phyloP scores from a whole-genome alignment of 140 eudicot genomes.

The Senecio squalidus region DNA sequence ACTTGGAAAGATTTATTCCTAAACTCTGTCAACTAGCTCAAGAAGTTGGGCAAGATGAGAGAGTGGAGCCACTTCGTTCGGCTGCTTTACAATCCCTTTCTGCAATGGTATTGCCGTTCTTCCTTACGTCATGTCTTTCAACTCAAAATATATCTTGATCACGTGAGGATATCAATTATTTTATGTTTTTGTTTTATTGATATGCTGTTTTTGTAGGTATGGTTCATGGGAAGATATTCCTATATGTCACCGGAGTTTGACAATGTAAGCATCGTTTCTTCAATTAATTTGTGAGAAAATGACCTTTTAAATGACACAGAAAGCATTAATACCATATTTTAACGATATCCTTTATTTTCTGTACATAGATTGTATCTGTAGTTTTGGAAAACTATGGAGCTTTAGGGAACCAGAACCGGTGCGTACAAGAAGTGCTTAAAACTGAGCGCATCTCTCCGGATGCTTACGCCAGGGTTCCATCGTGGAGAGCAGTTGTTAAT shows the following conservation, averaged over 20 bases:
- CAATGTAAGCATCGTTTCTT: constrained; percentile 42
- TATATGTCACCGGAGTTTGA: constrained; percentile 68
- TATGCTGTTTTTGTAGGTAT: constrained; percentile 41
- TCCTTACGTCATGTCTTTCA: background rate
- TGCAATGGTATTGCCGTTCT: constrained; percentile 39
- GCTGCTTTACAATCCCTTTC: constrained; percentile 79
- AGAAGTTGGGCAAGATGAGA: constrained; percentile 62
- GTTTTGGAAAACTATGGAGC: constrained; percentile 66
- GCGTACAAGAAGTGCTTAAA: constrained; percentile 34
- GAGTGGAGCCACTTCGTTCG: constrained; percentile 47
- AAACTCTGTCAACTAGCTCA: constrained; percentile 71
- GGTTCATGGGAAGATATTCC: constrained; percentile 76
- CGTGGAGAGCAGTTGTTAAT: constrained; percentile 60
- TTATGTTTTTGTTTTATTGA: background rate
- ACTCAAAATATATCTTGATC: background rate
- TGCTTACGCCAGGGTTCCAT: constrained; percentile 43
- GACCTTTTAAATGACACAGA: background rate
- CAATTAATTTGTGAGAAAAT: constrained; percentile 1
- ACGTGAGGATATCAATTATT: background rate
- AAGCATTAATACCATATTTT: background rate
- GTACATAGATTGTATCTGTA: constrained; percentile 55
- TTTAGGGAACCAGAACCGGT: constrained; percentile 22
- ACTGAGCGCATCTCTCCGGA: constrained; percentile 33
- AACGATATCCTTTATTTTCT: constrained; percentile 10
- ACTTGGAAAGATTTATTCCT: constrained; percentile 70